Evolutionary conservation across 495 filamentous ascomycete genomes (phyloP).

Genomic region (Hypoxylon trugodes): DNA sequence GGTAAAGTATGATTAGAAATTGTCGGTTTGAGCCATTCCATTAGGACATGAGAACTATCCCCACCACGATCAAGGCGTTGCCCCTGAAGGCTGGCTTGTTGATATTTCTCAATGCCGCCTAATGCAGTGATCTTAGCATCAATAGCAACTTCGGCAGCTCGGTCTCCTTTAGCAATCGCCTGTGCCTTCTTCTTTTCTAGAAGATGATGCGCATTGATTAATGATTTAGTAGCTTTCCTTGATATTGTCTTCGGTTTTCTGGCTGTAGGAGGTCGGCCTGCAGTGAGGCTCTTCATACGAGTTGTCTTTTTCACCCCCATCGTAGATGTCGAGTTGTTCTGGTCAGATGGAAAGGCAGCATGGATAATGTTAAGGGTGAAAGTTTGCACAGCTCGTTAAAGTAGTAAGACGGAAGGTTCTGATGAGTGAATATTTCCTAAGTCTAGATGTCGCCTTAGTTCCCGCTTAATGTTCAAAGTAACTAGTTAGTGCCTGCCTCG

Average conservation of each 20-base stretch:
- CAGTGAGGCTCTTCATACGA: conserved; percentile 64
- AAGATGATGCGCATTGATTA: conserved; percentile 86
- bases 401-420: background rate
- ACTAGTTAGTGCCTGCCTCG: too few species aligned
- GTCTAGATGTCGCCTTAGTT: too few species aligned
- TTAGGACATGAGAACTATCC: conserved; percentile 84
- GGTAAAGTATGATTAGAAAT: conserved; percentile 37
- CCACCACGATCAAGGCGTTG: conserved; percentile 86
- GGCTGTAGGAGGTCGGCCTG: conserved; percentile 70
- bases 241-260: conserved; percentile 68
- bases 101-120: conserved; percentile 86
- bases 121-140: conserved; percentile 62
- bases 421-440: too few species aligned
- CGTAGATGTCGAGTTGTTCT: conserved; percentile 26
- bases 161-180: conserved; percentile 71
- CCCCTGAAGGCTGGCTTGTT: conserved; percentile 86
- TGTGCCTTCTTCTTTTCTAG: conserved; percentile 79
- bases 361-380: background rate
- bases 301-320: conserved; percentile 47
- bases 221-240: conserved; percentile 76
- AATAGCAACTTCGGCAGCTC: conserved; percentile 60
- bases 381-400: background rate
- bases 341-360: background rate
- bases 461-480: too few species aligned
- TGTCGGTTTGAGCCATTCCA: conserved; percentile 79